A percentile compares a stretch with the other conserved stretches of the same genome.
These are phyloP conservation scores for Boletus rubropictus DNA, from an alignment of 768 basidiomycete genomes.

Conservation along the genomic window DNA sequence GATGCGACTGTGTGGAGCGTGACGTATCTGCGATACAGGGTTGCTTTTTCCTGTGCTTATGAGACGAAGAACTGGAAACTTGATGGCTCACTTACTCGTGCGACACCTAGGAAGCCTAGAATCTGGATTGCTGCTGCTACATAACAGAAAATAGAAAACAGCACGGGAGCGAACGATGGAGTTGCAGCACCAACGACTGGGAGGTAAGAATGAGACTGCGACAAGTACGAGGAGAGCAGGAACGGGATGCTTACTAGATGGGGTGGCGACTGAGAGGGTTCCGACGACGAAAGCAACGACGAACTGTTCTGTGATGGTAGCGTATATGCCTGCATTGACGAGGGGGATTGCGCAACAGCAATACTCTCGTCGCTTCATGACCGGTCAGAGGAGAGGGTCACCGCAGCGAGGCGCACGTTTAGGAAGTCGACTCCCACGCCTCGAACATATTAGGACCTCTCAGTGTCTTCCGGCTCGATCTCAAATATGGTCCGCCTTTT, in stretches of 20 bases:
- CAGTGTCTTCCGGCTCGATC: slow-evolving; percentile 7
- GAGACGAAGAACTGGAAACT: slow-evolving; percentile 1
- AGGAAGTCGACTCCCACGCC: slow-evolving; percentile 21
- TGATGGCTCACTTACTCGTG: slow-evolving; percentile 43
- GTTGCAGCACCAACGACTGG: slow-evolving; percentile 84
- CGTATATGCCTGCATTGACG: slow-evolving; percentile 86
- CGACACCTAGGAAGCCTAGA: slow-evolving; percentile 82
- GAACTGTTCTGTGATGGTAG: slow-evolving; percentile 72
- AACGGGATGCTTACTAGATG: slow-evolving; percentile 53
- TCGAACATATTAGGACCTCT: slow-evolving; percentile 10
- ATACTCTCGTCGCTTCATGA: slow-evolving; percentile 77
- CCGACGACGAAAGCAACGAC: slow-evolving; percentile 60
- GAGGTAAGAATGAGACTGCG: slow-evolving; percentile 10
- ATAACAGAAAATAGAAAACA: slow-evolving; percentile 75
- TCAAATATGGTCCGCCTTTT: slow-evolving; percentile 29
- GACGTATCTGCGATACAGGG: slow-evolving; percentile 61
- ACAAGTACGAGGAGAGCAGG: not conserved
- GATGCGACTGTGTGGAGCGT: slow-evolving; percentile 55
- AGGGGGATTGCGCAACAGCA: slow-evolving; percentile 93
- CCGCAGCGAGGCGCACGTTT: slow-evolving; percentile 4
- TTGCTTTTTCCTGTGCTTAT: slow-evolving; percentile 55
- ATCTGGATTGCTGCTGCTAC: slow-evolving; percentile 71
- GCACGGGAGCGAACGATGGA: slow-evolving; percentile 65
- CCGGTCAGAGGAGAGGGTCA: not conserved
- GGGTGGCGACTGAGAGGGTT: slow-evolving; percentile 69